phyloP scores from a whole-genome alignment of 2,329 filamentous ascomycete species.

The Diaporthe velutina region DNA sequence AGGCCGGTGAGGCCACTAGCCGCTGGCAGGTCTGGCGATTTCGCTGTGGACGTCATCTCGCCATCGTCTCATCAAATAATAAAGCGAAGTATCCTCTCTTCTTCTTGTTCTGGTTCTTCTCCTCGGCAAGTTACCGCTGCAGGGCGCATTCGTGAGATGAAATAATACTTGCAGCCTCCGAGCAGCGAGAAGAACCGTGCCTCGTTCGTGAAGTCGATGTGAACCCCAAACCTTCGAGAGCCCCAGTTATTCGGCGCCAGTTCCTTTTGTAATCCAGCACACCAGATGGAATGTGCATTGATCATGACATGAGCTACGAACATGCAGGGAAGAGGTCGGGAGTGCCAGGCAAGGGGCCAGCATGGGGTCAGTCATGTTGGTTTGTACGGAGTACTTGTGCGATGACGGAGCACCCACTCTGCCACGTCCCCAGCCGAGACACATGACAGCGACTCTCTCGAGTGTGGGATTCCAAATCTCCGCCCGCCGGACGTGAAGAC shows the following conservation, averaged over 20 bases:
- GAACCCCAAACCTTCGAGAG: not conserved
- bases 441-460: not conserved
- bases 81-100: not conserved
- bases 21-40: conserved; percentile 26
- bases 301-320: conserved; percentile 26
- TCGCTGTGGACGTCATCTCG: conserved; percentile 31
- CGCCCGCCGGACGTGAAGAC: not conserved
- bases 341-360: conserved; percentile 12
- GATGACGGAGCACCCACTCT: conserved; percentile 14
- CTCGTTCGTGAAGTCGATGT: not conserved
- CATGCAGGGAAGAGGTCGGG: conserved; percentile 18
- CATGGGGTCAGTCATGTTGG: conserved; percentile 19
- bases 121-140: not conserved
- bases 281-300: not conserved
- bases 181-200: not conserved
- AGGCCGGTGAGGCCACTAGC: conserved; percentile 23
- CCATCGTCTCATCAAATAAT: conserved; percentile 1
- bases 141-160: not conserved
- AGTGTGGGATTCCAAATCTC: conserved; percentile 10
- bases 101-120: not conserved
- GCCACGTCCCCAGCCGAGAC: not conserved
- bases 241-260: conserved; percentile 4
- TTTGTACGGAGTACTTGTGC: conserved; percentile 20
- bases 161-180: not conserved
- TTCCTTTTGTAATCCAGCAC: conserved; percentile 21